phyloP scores from a whole-genome alignment of 2,329 filamentous ascomycete species.

The Aspergillus sclerotialis region DNA sequence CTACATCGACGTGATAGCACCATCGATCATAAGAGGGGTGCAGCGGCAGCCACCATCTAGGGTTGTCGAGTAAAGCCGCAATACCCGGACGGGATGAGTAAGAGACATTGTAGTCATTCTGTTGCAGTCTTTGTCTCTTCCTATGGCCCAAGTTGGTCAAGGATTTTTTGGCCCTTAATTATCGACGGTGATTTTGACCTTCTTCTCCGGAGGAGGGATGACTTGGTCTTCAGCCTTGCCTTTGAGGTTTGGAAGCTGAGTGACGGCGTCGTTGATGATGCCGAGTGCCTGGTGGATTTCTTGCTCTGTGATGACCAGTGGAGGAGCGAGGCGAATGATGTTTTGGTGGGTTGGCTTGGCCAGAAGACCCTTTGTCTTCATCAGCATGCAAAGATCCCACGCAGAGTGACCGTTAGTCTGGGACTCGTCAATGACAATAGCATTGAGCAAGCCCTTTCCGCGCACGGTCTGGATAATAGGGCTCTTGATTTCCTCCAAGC shows the following conservation, averaged over 20 bases:
- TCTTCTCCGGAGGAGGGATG: constrained; percentile 55
- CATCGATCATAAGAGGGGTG: too few species aligned
- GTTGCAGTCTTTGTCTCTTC: too few species aligned
- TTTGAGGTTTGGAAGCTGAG: constrained; percentile 67
- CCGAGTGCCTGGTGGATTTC: constrained; percentile 70
- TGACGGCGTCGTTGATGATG: constrained; percentile 75
- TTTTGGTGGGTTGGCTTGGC: constrained; percentile 98
- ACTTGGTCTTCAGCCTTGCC: constrained; percentile 49
- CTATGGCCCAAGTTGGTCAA: too few species aligned
- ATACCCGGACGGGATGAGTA: too few species aligned
- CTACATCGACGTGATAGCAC: too few species aligned
- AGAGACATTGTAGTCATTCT: too few species aligned
- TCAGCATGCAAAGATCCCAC: constrained; percentile 92
- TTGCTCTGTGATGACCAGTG: constrained; percentile 84
- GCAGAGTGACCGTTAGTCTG: constrained; percentile 79
- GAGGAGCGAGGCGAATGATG: constrained; percentile 96
- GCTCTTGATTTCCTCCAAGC: constrained; percentile 66
- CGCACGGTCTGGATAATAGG: constrained; percentile 76
- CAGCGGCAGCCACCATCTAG: too few species aligned
- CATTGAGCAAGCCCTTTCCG: constrained; percentile 91
- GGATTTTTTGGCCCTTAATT: too few species aligned
- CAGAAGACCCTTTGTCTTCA: constrained; percentile 91
- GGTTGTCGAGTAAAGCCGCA: too few species aligned
- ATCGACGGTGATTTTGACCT: constrained; percentile 54
- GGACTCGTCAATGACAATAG: constrained; percentile 88